phyloP scores from a whole-genome alignment of 306 rosid genomes.

The Vigna unguiculata region DNA sequence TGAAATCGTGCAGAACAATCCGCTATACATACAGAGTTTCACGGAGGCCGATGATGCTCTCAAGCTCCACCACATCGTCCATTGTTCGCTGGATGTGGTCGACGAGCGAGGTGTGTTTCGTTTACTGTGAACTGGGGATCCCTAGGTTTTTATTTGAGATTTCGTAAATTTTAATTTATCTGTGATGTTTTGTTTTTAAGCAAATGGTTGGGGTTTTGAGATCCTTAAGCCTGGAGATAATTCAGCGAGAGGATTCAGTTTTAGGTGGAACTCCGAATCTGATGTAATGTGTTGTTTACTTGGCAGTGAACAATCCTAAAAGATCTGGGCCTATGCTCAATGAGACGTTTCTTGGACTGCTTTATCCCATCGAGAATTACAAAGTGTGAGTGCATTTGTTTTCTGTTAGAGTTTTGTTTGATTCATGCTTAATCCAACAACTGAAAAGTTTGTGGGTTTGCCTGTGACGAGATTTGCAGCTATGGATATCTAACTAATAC shows the following conservation, averaged over 20 bases:
- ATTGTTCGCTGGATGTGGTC: constrained; percentile 93
- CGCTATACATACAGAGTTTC: constrained; percentile 96
- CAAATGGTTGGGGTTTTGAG: constrained; percentile 16
- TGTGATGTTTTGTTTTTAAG: neutral
- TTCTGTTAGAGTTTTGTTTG: constrained; percentile 10
- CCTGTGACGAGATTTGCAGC: constrained; percentile 51
- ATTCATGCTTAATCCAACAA: constrained; percentile 3
- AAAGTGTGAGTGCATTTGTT: constrained; percentile 77
- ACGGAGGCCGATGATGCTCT: constrained; percentile 97
- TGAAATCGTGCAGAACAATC: constrained; percentile 70
- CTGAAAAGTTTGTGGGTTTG: neutral
- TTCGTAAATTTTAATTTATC: neutral
- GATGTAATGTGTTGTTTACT: constrained; percentile 25
- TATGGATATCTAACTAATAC: constrained; percentile 96
- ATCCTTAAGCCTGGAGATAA: too few species aligned
- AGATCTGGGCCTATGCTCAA: constrained; percentile 83
- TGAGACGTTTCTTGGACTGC: constrained; percentile 92
- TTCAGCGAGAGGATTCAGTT: neutral
- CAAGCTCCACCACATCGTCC: constrained; percentile 96
- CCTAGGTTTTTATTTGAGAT: neutral
- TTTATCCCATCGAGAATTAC: constrained; percentile 92
- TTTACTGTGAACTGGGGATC: neutral
- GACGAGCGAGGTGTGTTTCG: constrained; percentile 82
- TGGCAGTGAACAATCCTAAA: constrained; percentile 91
- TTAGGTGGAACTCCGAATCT: constrained; percentile 11